A percentile compares a stretch with the other conserved stretches of the same genome.
Conservation (phyloP, 2,329 filamentous ascomycete species). For the Thermomyces lanuginosus region DNA sequence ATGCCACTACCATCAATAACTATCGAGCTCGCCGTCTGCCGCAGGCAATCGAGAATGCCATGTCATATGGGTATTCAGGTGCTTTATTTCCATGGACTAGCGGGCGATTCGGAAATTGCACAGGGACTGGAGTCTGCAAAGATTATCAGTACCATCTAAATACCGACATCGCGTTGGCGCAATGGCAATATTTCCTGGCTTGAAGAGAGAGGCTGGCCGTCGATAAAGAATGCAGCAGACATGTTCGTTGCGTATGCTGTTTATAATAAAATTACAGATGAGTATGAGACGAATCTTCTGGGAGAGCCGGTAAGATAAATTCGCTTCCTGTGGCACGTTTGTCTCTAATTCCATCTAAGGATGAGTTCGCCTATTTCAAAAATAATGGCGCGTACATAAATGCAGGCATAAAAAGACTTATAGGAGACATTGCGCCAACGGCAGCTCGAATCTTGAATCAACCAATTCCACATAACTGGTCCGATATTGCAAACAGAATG, state of each 20-base stretch:
- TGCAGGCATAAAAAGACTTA: constrained; percentile 34
- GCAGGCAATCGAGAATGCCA: constrained; percentile 40
- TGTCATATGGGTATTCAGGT: constrained; percentile 32
- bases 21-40: constrained; percentile 36
- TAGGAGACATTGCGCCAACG: constrained; percentile 20
- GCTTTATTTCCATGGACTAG: constrained; percentile 47
- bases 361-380: constrained; percentile 45
- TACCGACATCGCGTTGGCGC: constrained; percentile 42
- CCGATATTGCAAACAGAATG: constrained; percentile 5
- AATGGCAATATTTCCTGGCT: constrained; percentile 41
- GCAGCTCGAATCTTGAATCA: constrained; percentile 23
- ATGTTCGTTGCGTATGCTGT: constrained; percentile 33
- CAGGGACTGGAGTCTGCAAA: constrained; percentile 39
- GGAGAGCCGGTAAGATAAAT: constrained; percentile 45
- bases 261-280: constrained; percentile 34
- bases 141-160: constrained; percentile 51
- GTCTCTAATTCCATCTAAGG: no score
- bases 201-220: constrained; percentile 35
- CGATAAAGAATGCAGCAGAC: constrained; percentile 41
- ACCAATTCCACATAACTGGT: constrained; percentile 5
- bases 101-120: constrained; percentile 46
- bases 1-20: constrained; percentile 40
- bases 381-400: constrained; percentile 48
- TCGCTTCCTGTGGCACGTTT: no score
- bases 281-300: constrained; percentile 34